phyloP scores from a whole-genome alignment of 306 rosid species.

The Datisca glomerata region DNA sequence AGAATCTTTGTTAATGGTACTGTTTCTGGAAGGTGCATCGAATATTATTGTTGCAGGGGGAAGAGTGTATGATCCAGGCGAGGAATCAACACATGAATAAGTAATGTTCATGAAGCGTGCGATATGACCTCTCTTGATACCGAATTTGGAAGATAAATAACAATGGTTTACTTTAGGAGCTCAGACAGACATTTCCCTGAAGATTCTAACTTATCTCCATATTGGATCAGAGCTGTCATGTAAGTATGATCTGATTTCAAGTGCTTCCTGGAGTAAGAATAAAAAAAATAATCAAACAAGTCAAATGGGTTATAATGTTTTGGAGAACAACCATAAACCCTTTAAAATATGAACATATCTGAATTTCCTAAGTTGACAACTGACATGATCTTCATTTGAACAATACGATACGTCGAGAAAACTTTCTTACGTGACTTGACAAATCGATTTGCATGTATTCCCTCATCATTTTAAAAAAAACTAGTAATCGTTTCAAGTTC shows the following conservation, averaged over 20 bases:
- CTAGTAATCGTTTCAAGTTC: too few species aligned
- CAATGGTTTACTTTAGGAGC: slow-evolving; percentile 32
- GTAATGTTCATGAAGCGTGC: slow-evolving; percentile 62
- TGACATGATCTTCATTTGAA: too few species aligned
- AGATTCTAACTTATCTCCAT: slow-evolving; percentile 58
- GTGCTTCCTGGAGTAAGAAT: slow-evolving; percentile 41
- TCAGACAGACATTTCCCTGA: slow-evolving; percentile 37
- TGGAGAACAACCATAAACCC: too few species aligned
- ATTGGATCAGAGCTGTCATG: slow-evolving; percentile 75
- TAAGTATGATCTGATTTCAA: slow-evolving; percentile 69
- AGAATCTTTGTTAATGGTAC: slow-evolving; percentile 28
- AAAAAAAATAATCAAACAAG: neutral
- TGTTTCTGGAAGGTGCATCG: slow-evolving; percentile 18
- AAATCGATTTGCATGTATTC: too few species aligned
- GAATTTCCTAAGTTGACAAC: too few species aligned
- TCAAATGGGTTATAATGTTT: too few species aligned
- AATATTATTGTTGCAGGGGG: slow-evolving; percentile 21
- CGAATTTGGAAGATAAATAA: slow-evolving; percentile 36
- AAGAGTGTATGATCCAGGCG: slow-evolving; percentile 15
- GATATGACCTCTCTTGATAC: slow-evolving; percentile 81
- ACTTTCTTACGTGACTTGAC: too few species aligned
- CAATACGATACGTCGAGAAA: too few species aligned
- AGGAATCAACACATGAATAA: slow-evolving; percentile 21
- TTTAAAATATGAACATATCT: too few species aligned
- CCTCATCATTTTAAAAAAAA: too few species aligned